Conservation (phyloP, 176 grass and related monocot species). For the Alopecurus myosuroides region DNA sequence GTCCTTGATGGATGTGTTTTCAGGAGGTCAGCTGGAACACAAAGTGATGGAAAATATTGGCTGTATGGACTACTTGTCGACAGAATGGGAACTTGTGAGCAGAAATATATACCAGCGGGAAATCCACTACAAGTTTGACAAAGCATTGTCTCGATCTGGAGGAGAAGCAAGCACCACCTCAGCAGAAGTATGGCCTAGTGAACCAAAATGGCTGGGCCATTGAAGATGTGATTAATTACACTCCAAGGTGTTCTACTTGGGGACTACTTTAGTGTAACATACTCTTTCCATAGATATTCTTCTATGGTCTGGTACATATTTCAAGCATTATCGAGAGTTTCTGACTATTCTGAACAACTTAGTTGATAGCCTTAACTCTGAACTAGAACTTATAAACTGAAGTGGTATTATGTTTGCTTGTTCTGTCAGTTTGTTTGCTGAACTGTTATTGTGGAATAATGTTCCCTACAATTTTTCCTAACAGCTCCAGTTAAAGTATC, state of each 20-base stretch:
- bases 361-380: neutral
- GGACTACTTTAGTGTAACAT: conserved; percentile 66
- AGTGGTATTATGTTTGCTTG: neutral
- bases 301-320: neutral
- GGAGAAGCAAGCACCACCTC: conserved; percentile 73
- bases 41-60: conserved; percentile 87
- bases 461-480: neutral
- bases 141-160: conserved; percentile 56
- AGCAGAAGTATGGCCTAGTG: conserved; percentile 64
- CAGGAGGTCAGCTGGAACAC: conserved; percentile 64
- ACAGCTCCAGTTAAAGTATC: conserved; percentile 84
- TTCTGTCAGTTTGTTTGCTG: neutral
- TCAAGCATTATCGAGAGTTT: neutral
- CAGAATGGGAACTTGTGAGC: conserved; percentile 68
- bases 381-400: neutral
- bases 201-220: conserved; percentile 72
- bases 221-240: conserved; percentile 70
- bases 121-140: conserved; percentile 68
- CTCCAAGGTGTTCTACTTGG: conserved; percentile 62
- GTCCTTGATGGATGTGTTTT: conserved; percentile 88
- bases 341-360: neutral
- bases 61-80: conserved; percentile 68
- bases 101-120: conserved; percentile 70
- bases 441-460: neutral
- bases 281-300: no score